These are phyloP conservation scores for Hansenula sp. DNA, from an alignment of 1,139 yeast genomes.

Conservation along the genomic window DNA sequence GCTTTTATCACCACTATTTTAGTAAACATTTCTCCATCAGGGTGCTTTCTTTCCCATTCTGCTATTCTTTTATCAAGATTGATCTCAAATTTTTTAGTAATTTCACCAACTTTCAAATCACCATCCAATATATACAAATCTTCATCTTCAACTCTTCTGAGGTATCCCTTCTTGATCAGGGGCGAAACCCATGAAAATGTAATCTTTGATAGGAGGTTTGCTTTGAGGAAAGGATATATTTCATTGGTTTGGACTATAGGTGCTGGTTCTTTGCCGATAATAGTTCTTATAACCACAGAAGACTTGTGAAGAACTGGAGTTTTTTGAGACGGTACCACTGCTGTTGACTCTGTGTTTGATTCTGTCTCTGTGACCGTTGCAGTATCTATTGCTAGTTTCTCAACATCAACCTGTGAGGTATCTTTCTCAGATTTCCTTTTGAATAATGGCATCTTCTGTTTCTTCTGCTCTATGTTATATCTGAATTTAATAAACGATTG, in stretches of 20 bases:
- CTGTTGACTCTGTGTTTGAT: neutral
- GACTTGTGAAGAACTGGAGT: constrained; percentile 3
- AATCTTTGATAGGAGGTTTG: constrained; percentile 30
- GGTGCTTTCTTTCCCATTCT: constrained; percentile 23
- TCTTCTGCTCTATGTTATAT: too few relatives aligned
- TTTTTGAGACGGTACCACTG: neutral
- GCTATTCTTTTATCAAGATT: constrained; percentile 20
- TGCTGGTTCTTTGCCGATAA: constrained; percentile 14
- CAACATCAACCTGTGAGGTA: neutral
- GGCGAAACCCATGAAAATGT: constrained; percentile 40
- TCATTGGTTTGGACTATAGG: constrained; percentile 27
- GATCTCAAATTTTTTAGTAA: constrained; percentile 21
- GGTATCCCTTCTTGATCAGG: constrained; percentile 38
- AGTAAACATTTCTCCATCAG: constrained; percentile 23
- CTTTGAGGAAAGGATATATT: constrained; percentile 28
- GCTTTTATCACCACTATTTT: constrained; percentile 34
- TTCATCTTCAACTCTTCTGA: constrained; percentile 37
- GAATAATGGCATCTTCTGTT: neutral
- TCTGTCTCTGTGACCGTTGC: neutral
- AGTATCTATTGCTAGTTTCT: neutral
- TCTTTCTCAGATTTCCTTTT: neutral
- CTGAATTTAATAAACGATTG: too few relatives aligned
- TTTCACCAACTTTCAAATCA: constrained; percentile 29
- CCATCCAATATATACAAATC: constrained; percentile 36
- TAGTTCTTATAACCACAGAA: constrained; percentile 3